Percentiles rank a stretch among this genome's conserved stretches.
These are phyloP conservation scores for Barnettozyma vustinii DNA, from an alignment of 805 yeast species.

Conservation along the genomic window DNA sequence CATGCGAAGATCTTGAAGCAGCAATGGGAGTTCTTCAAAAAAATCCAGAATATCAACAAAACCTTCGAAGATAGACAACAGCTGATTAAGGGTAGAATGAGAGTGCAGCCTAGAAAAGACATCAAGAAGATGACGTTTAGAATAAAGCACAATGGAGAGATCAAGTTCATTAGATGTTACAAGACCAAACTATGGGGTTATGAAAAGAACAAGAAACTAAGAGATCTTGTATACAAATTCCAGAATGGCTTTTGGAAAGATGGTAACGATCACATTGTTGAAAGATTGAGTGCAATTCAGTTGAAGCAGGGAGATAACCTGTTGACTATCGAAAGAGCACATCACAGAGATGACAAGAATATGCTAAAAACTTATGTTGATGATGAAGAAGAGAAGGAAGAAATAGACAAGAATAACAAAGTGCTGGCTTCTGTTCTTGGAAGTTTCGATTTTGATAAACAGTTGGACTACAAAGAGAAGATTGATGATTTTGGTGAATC, in stretches of 20 bases:
- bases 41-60: conserved; percentile 31
- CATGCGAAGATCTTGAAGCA: conserved; percentile 33
- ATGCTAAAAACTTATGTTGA: conserved; percentile 25
- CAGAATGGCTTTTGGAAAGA: conserved; percentile 71
- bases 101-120: conserved; percentile 51
- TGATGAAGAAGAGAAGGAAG: conserved; percentile 34
- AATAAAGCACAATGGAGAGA: conserved; percentile 49
- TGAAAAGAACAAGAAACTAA: conserved; percentile 56
- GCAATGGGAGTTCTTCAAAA: conserved; percentile 33
- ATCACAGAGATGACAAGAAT: conserved; percentile 13
- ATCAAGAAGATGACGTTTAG: conserved; percentile 57
- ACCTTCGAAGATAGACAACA: conserved; percentile 38
- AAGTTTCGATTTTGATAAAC: conserved; percentile 48
- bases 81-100: conserved; percentile 53
- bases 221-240: conserved; percentile 61
- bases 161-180: conserved; percentile 51
- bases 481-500: conserved; percentile 36
- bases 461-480: conserved; percentile 36
- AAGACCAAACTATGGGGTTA: conserved; percentile 91
- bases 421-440: conserved; percentile 44
- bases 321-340: conserved; percentile 13
- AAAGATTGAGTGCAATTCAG: conserved; percentile 34
- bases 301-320: conserved; percentile 15
- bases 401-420: conserved; percentile 38
- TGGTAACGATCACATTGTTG: conserved; percentile 75